Evolutionary conservation across 345 rosid species (phyloP), one percentile per base, ranked within the genome.

Genomic region (Carallia pectinifolia): DNA sequence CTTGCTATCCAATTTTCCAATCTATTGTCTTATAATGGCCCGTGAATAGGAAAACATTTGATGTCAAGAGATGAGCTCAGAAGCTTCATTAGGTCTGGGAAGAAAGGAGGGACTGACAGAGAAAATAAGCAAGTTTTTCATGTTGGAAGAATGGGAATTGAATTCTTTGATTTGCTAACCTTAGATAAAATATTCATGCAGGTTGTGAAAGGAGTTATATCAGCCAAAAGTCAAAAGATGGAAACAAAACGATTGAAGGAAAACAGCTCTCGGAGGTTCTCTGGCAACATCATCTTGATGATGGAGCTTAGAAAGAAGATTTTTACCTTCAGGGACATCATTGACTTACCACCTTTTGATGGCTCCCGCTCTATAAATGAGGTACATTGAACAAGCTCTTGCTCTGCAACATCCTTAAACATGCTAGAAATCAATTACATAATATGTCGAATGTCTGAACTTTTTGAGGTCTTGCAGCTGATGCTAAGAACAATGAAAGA

Each of bases 221-320:
- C 70, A 4, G 62, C 77, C 39, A 83, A 50, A 80, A 68, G 74
- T 66, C 66, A 64, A 70, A 81, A 81, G 67, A 79, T 63, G 71
- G 81, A 82, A 70, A 4, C 63, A 1, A 73, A 75, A 71, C 75
- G 73, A 29, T 66, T 69, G 60, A 85, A 62, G 78, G 71, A 39
- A 6, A 74, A 62, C 2, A 69, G 80, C 65, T 83, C 85, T 0
- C 75, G 75, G 2, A 77, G 79, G 74, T 77, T 77, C 66, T 18
- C 83, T 1, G 72, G 84, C 0, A 79, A 86, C 38, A 76, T 82
- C 64, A 71, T 76, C 47, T 70, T 82, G 79, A 88, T 86, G 86
- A 80, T 86, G 76, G 89, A 88, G 71, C 89, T 92, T 34, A 86
- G 85, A 29, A 81, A 85, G 72, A 90, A 87, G 85, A 88, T 88